Evolutionary conservation across 2,329 filamentous ascomycete genomes (phyloP).

Genomic region (Phyllachora maydis): DNA sequence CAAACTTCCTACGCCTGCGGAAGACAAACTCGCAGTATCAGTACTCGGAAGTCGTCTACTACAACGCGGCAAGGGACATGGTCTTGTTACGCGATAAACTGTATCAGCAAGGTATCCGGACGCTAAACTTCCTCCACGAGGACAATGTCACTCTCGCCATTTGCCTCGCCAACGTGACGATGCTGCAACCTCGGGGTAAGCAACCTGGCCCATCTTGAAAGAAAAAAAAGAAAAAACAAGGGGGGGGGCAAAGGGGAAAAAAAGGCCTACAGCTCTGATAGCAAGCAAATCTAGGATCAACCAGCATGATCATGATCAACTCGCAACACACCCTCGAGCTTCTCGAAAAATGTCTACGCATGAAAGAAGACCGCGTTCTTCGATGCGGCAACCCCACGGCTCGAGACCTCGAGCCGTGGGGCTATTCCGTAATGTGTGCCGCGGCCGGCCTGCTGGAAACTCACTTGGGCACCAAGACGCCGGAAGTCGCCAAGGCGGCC

Average conservation of each 20-base stretch:
- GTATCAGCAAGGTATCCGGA: slow-evolving; percentile 34
- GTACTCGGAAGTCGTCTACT: slow-evolving; percentile 41
- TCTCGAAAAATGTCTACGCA: slow-evolving; percentile 37
- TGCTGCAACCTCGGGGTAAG: slow-evolving; percentile 31
- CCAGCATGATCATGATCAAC: slow-evolving; percentile 42
- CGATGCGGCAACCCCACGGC: slow-evolving; percentile 42
- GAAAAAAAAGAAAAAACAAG: too few species aligned
- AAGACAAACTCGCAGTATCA: slow-evolving; percentile 40
- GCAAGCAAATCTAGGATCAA: slow-evolving; percentile 18
- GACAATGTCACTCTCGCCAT: slow-evolving; percentile 37
- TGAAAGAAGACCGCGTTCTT: slow-evolving; percentile 39
- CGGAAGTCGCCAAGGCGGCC: slow-evolving; percentile 34
- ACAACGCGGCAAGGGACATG: slow-evolving; percentile 39
- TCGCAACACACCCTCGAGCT: slow-evolving; percentile 36
- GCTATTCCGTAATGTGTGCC: slow-evolving; percentile 41
- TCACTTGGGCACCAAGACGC: slow-evolving; percentile 33
- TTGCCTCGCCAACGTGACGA: slow-evolving; percentile 38
- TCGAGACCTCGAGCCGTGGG: slow-evolving; percentile 47
- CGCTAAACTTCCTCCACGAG: slow-evolving; percentile 37
- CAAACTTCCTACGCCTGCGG: slow-evolving; percentile 37
- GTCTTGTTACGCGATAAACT: slow-evolving; percentile 40
- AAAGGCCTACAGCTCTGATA: background rate
- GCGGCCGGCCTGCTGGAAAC: slow-evolving; percentile 36
- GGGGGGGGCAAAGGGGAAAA: too few species aligned
- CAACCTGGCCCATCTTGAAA: background rate